These are phyloP conservation scores for Talaromyces sp. DNA, from an alignment of 2,329 filamentous ascomycete genomes.

Conservation along the genomic window DNA sequence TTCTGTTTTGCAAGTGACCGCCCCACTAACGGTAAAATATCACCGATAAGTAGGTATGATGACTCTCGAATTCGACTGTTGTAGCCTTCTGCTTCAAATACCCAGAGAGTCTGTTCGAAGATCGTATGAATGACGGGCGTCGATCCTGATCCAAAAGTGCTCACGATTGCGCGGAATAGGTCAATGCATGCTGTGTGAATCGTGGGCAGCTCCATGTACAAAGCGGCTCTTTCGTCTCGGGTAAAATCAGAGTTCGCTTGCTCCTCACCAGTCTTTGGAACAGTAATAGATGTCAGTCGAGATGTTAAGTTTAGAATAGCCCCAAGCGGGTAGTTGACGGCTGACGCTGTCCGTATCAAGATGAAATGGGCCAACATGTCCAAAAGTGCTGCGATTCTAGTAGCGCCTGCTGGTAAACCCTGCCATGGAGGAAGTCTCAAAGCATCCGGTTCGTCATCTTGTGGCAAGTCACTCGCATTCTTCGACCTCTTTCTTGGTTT, in stretches of 20 bases:
- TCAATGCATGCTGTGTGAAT: slow-evolving; percentile 68
- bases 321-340: slow-evolving; percentile 64
- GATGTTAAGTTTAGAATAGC: slow-evolving; percentile 63
- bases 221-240: slow-evolving; percentile 73
- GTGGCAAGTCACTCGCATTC: slow-evolving; percentile 31
- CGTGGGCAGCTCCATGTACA: slow-evolving; percentile 67
- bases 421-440: slow-evolving; percentile 62
- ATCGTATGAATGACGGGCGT: slow-evolving; percentile 58
- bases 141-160: slow-evolving; percentile 55
- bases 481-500: slow-evolving; percentile 30
- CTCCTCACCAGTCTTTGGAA: slow-evolving; percentile 43
- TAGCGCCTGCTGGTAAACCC: slow-evolving; percentile 67
- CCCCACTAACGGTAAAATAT: slow-evolving; percentile 59
- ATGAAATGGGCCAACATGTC: slow-evolving; percentile 61
- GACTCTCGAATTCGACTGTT: slow-evolving; percentile 53
- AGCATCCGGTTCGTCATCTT: slow-evolving; percentile 37
- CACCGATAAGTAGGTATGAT: slow-evolving; percentile 56
- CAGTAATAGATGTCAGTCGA: slow-evolving; percentile 62
- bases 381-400: slow-evolving; percentile 64
- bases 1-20: slow-evolving; percentile 61
- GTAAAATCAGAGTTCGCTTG: slow-evolving; percentile 67
- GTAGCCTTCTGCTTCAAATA: slow-evolving; percentile 55
- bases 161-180: slow-evolving; percentile 54
- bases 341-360: slow-evolving; percentile 56
- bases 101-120: slow-evolving; percentile 65